phyloP scores from a whole-genome alignment of 768 basidiomycete species.

The Mycena maculata region DNA sequence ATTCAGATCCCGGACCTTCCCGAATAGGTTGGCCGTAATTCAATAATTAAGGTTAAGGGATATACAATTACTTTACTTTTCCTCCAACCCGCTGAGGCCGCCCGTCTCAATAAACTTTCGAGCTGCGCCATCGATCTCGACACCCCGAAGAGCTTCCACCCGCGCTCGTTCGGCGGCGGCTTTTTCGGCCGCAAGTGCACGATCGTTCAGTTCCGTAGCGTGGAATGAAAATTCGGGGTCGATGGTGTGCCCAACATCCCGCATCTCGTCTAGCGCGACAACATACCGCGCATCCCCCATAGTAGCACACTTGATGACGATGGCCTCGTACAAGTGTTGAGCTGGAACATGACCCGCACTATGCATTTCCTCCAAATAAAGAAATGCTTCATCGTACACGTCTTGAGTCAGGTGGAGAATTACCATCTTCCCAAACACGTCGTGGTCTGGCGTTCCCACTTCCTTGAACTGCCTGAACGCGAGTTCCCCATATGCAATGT shows the following conservation, averaged over 20 bases:
- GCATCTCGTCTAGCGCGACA: slow-evolving; percentile 79
- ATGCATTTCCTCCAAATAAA: slow-evolving; percentile 92
- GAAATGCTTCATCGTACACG: slow-evolving; percentile 88
- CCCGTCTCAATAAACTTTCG: slow-evolving; percentile 49
- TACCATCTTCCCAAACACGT: slow-evolving; percentile 77
- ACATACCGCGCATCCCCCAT: slow-evolving; percentile 70
- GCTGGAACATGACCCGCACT: slow-evolving; percentile 66
- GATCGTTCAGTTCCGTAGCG: background rate
- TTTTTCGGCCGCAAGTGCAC: background rate
- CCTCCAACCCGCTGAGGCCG: slow-evolving; percentile 32
- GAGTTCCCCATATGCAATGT: slow-evolving; percentile 75
- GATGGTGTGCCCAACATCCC: slow-evolving; percentile 63
- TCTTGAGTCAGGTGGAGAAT: slow-evolving; percentile 75
- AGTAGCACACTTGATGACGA: slow-evolving; percentile 68
- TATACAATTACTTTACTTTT: slow-evolving; percentile 18
- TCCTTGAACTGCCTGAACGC: slow-evolving; percentile 76
- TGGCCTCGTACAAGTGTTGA: slow-evolving; percentile 63
- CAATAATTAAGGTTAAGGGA: no score
- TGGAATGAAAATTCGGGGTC: slow-evolving; percentile 25
- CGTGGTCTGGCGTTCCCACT: slow-evolving; percentile 62
- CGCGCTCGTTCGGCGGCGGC: background rate
- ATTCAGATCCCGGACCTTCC: no score
- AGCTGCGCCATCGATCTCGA: slow-evolving; percentile 42
- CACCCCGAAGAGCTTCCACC: background rate
- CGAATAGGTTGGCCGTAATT: no score